These are phyloP conservation scores for Penicillium crustosum DNA, from an alignment of 2,329 filamentous ascomycete genomes.

Conservation along the genomic window DNA sequence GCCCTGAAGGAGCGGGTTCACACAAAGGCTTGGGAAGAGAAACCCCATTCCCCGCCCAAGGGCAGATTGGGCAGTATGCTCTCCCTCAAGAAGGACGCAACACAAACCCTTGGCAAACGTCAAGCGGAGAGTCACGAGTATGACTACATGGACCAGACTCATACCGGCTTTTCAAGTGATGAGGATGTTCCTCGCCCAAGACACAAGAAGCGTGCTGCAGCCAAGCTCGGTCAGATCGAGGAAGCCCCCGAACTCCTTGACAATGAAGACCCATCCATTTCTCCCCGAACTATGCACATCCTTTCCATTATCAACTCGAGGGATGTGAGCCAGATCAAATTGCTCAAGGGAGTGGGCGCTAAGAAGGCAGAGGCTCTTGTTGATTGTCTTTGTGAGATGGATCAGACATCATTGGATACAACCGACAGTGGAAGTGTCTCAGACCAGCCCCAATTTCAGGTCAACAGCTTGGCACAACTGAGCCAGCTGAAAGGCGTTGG, in stretches of 20 bases:
- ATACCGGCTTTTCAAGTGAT: conserved; percentile 33
- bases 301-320: conserved; percentile 49
- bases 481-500: conserved; percentile 48
- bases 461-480: conserved; percentile 42
- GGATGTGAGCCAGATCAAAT: conserved; percentile 47
- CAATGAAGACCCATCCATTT: conserved; percentile 26
- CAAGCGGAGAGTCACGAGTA: conserved; percentile 34
- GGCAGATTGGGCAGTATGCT: conserved; percentile 35
- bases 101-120: conserved; percentile 28
- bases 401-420: conserved; percentile 26
- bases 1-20: conserved; percentile 53
- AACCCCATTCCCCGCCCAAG: conserved; percentile 23
- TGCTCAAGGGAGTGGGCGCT: conserved; percentile 48
- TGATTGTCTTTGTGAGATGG: conserved; percentile 48
- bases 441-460: conserved; percentile 30
- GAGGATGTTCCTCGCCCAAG: conserved; percentile 27
- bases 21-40: conserved; percentile 21
- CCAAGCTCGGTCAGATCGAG: conserved; percentile 19
- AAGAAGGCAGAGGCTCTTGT: conserved; percentile 52
- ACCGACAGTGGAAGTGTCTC: conserved; percentile 14
- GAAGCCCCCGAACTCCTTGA: conserved; percentile 22
- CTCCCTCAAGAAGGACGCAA: conserved; percentile 32
- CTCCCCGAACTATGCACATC: conserved; percentile 46
- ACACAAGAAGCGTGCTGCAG: conserved; percentile 34
- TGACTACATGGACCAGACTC: conserved; percentile 30